These are phyloP conservation scores for Paramecium octaurelia DNA, from an alignment of 73 alveolate genomes.

Conservation along the genomic window DNA sequence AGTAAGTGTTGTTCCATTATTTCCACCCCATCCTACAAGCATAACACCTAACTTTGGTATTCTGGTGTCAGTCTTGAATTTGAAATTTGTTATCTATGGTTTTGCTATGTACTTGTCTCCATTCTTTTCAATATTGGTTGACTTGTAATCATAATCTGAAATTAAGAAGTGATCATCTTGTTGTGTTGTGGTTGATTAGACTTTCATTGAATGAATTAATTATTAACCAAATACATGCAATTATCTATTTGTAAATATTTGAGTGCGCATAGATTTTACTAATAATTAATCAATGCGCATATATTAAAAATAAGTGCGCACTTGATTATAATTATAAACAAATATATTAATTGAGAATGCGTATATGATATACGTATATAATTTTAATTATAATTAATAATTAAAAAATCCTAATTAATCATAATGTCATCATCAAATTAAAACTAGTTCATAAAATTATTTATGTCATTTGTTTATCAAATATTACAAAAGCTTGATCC, in stretches of 20 bases:
- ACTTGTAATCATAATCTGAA: slow-evolving; percentile 59
- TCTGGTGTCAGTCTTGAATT: slow-evolving; percentile 77
- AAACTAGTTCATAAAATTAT: no score
- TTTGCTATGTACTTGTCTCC: slow-evolving; percentile 57
- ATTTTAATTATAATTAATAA: background rate
- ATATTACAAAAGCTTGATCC: no score
- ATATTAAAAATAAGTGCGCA: background rate
- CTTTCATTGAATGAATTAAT: slow-evolving; percentile 37
- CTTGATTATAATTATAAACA: background rate
- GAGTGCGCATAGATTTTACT: background rate
- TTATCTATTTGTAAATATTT: background rate
- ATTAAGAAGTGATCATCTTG: slow-evolving; percentile 46
- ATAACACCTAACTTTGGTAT: slow-evolving; percentile 92
- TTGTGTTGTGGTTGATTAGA: slow-evolving; percentile 37
- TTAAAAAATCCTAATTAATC: background rate
- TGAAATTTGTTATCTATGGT: slow-evolving; percentile 29
- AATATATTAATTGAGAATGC: background rate
- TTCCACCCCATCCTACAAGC: slow-evolving; percentile 97
- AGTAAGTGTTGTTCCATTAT: slow-evolving; percentile 92
- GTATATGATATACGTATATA: background rate
- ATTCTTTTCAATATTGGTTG: slow-evolving; percentile 47
- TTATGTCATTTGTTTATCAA: background rate
- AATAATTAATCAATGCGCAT: background rate
- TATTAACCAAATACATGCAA: background rate
- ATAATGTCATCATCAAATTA: background rate